Percentiles rank a stretch among this genome's conserved stretches.
phyloP scores from a whole-genome alignment of 495 filamentous ascomycete genomes.

The Xanthoparmelia taractica region DNA sequence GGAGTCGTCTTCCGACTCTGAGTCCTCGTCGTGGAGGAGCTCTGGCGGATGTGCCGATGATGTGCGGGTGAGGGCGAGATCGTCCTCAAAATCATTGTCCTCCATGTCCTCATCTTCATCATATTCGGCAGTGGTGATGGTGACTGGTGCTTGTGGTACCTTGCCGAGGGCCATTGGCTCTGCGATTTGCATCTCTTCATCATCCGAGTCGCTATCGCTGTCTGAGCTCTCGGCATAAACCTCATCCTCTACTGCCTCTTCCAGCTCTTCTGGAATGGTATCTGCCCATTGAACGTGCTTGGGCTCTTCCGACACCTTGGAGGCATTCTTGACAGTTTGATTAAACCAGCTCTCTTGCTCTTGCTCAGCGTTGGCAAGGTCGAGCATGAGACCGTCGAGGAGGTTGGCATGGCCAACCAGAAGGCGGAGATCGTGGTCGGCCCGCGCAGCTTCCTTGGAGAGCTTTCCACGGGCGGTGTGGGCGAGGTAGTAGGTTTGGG shows the following conservation, averaged over 20 bases:
- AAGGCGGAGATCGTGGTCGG: conserved; percentile 88
- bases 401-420: conserved; percentile 97
- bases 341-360: conserved; percentile 99
- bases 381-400: conserved; percentile 90
- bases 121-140: conserved; percentile 48
- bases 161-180: conserved; percentile 34
- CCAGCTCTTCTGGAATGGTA: conserved; percentile 55
- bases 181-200: conserved; percentile 53
- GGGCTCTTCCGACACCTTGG: conserved; percentile 44
- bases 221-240: conserved; percentile 60
- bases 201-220: conserved; percentile 51
- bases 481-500: conserved; percentile 95
- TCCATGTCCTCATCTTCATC: conserved; percentile 65
- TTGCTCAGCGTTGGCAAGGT: conserved; percentile 85
- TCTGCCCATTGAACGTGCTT: conserved; percentile 86
- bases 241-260: conserved; percentile 51
- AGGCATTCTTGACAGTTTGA: conserved; percentile 74
- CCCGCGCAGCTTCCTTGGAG: conserved; percentile 74
- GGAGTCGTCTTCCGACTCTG: conserved; percentile 64
- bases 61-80: conserved; percentile 64
- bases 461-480: conserved; percentile 95
- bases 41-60: conserved; percentile 72
- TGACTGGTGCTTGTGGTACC: conserved; percentile 20
- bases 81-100: conserved; percentile 51
- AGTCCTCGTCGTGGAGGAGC: conserved; percentile 61